Evolutionary conservation across 768 basidiomycete genomes (phyloP), one percentile per base, ranked within the genome.

Genomic region (Mycena metata): DNA sequence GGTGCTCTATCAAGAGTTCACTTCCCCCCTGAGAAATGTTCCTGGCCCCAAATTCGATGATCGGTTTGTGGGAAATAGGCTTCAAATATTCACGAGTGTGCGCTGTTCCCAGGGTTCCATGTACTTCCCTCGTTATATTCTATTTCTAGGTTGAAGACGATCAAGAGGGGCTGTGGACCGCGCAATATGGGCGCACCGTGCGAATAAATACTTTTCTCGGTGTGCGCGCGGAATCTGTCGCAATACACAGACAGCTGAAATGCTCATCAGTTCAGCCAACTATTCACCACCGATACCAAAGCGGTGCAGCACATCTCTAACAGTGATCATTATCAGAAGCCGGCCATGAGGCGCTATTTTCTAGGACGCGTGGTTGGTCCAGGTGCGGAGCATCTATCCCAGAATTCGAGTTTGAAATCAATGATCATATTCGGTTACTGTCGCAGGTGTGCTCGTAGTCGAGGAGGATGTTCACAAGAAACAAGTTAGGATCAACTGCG

Each of bases 301-400:
- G 88, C 87, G 1, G 16, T 90, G 33, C 77, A 81, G 12, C 83
- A 89, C 66, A 80, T 90, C 17, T 75, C 77, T 3, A 83, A 88
- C 61, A 72, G 77, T 15, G 73, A 79, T 17, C 73, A 77, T 42
- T 88, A 84, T 41, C 80, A 82, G 46, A 88, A 88, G 70, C 78
- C 86, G 0, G 74, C 76, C 2, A 54, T 69, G 0, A 47, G 69
- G 0, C 42, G 57, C 15, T 58, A 58, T n/a, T 43, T 58, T 35
- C 43, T 58, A 0, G 43, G 57, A 8, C 23, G 43, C 23, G 41
- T 59, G n/a, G 43, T 46, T 23, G 58, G 58, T 13, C 58, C 58
- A 33, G 58, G 58, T 59, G n/a, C 30, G n/a, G n/a, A n/a, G 5
- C 52, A 21, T 11, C n/a, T 16, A 2, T 46, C 42, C 19, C 10